A percentile compares a stretch with the other conserved stretches of the same genome.
Evolutionary conservation across 805 yeast genomes (phyloP).

Genomic region (Schizosaccharomyces osmophilus): DNA sequence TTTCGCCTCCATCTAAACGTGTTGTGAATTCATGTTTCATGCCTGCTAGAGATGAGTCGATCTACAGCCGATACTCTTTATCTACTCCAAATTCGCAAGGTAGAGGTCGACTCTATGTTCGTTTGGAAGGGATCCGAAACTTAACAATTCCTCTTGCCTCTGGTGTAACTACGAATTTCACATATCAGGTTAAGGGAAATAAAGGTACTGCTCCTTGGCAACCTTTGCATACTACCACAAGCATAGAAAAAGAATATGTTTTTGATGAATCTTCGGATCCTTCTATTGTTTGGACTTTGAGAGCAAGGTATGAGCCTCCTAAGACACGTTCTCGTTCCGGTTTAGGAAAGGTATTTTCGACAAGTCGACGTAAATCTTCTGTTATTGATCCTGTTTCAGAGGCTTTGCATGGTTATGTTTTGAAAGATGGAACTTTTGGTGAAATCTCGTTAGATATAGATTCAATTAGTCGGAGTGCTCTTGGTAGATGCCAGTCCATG

Average conservation of each 20-base stretch:
- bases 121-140: neutral
- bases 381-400: neutral
- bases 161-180: neutral
- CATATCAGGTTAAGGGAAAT: neutral
- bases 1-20: neutral
- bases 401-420: neutral
- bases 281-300: neutral
- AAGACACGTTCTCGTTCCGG: neutral
- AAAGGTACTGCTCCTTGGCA: neutral
- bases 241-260: neutral
- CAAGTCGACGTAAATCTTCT: neutral
- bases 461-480: neutral
- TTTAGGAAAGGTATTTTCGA: neutral
- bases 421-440: neutral
- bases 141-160: neutral
- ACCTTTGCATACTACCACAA: neutral
- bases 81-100: neutral
- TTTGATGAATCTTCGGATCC: neutral
- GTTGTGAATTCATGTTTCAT: neutral
- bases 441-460: neutral
- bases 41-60: neutral
- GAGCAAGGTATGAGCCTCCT: neutral
- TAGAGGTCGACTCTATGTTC: neutral
- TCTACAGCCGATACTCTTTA: neutral
- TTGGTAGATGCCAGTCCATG: neutral